Evolutionary conservation across 1,284 basidiomycete species (phyloP).

Genomic region (Fomitopsis schrenkii): DNA sequence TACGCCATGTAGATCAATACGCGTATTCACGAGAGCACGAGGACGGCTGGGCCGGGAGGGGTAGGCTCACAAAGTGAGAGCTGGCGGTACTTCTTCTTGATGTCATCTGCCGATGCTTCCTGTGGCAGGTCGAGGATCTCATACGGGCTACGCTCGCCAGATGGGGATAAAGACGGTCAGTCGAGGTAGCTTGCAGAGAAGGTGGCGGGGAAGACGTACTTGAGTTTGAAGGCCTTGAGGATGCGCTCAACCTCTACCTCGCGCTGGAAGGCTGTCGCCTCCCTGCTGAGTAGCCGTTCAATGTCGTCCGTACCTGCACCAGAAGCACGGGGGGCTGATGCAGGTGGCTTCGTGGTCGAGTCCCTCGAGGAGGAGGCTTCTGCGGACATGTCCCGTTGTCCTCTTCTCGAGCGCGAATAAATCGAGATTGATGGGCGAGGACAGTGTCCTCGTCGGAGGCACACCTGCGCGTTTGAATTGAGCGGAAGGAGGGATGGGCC

Average conservation of each 20-base stretch:
- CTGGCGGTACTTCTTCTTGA: slow-evolving; percentile 80
- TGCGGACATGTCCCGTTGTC: slow-evolving; percentile 22
- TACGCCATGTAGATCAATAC: slow-evolving; percentile 28
- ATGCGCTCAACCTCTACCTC: slow-evolving; percentile 85
- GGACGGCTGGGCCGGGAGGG: slow-evolving; percentile 9
- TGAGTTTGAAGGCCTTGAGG: slow-evolving; percentile 79
- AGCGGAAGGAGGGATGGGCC: background rate
- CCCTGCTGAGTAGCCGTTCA: slow-evolving; percentile 72
- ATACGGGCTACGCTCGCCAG: slow-evolving; percentile 52
- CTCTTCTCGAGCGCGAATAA: background rate
- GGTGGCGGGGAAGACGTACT: slow-evolving; percentile 41
- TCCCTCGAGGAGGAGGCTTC: slow-evolving; percentile 21
- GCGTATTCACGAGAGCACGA: slow-evolving; percentile 1
- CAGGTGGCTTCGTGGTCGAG: slow-evolving; percentile 14
- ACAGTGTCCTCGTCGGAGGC: background rate
- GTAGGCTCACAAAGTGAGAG: slow-evolving; percentile 68
- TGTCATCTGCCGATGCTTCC: slow-evolving; percentile 58
- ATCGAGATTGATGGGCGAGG: background rate
- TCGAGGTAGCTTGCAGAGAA: background rate
- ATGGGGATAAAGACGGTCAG: slow-evolving; percentile 1
- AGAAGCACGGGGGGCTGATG: slow-evolving; percentile 12
- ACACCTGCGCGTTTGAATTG: background rate
- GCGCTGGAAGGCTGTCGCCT: slow-evolving; percentile 79
- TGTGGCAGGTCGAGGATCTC: slow-evolving; percentile 72
- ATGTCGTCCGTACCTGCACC: slow-evolving; percentile 35